Conservation (phyloP, 257 asterid species). For the Plantago ovata region DNA sequence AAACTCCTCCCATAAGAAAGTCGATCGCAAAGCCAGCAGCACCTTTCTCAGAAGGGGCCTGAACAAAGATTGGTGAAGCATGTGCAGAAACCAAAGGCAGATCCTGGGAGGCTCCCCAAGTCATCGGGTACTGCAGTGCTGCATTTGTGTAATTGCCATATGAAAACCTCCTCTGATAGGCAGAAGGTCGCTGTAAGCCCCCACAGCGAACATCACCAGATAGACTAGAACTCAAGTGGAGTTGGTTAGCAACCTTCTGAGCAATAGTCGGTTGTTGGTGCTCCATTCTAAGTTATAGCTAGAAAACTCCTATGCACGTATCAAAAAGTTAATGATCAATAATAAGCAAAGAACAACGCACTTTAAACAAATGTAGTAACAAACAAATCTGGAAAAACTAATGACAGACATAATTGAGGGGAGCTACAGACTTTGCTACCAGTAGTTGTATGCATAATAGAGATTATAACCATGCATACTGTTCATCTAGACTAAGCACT, state of each 20-base stretch:
- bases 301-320: too few species aligned
- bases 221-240: slow-evolving; percentile 56
- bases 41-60: slow-evolving; percentile 89
- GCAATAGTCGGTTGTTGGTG: slow-evolving; percentile 41
- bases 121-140: slow-evolving; percentile 48
- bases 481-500: too few species aligned
- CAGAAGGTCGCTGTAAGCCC: slow-evolving; percentile 41
- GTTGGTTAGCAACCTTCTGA: slow-evolving; percentile 75
- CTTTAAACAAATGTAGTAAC: too few species aligned
- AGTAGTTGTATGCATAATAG: too few species aligned
- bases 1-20: slow-evolving; percentile 93
- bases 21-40: slow-evolving; percentile 66
- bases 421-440: too few species aligned
- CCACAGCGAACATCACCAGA: slow-evolving; percentile 53
- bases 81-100: slow-evolving; percentile 63
- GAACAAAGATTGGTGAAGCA: slow-evolving; percentile 79
- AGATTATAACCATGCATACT: too few species aligned
- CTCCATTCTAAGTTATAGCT: too few species aligned
- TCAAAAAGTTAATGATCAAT: too few species aligned
- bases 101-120: slow-evolving; percentile 47
- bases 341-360: too few species aligned
- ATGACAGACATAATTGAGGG: too few species aligned
- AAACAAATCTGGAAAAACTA: too few species aligned
- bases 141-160: slow-evolving; percentile 61
- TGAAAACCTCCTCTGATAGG: slow-evolving; percentile 49